Evolutionary conservation across 208 protist genomes (phyloP), one percentile per base, ranked within the genome.

Genomic region (Trypanosoma mega): DNA sequence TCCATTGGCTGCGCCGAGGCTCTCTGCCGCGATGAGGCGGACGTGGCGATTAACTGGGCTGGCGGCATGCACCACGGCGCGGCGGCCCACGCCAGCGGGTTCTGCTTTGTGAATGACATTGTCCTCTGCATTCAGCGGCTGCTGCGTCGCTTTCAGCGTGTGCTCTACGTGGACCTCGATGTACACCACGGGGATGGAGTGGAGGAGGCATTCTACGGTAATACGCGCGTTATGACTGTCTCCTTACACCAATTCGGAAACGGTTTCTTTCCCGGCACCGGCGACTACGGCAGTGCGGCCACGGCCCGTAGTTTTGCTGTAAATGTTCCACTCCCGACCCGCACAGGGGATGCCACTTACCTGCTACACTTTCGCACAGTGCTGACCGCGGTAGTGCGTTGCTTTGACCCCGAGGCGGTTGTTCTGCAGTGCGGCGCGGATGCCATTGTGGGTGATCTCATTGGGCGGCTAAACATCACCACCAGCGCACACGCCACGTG

Each of bases 41-140:
- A 98, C 45, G 82, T 99, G 58, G 97, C 98, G 8, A 98, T 99
- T 63, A 99, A 99, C 82, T 99, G 98, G 98, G 81, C 94, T 3
- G 99, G 99, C 31, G 99, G 99, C 20, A 80, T 98, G 54, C 98
- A 99, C 73, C 98, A 99, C 73, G 97, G 97, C 1, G 96, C 97
- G 6, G 93, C 92, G 14, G 76, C 77, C 16, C 87, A 98, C 72
- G 93, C 97, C 1, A 93, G 86, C 60, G 99, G 99, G 1, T 99
- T 99, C 71, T 99, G 99, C 85, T 99, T 99, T 78, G 90, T 99
- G 23, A 99, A 99, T 72, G 99, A 99, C 81, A 99, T 99, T 76
- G 99, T 99, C 3, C 76, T 99, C 9, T 98, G 83, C 24, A 99
- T 99, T 45, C 79, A 99, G 8, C 98, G 99, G 52, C 83, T 99